Conservation (phyloP, 495 filamentous ascomycete genomes). For the Parathielavia appendiculata region DNA sequence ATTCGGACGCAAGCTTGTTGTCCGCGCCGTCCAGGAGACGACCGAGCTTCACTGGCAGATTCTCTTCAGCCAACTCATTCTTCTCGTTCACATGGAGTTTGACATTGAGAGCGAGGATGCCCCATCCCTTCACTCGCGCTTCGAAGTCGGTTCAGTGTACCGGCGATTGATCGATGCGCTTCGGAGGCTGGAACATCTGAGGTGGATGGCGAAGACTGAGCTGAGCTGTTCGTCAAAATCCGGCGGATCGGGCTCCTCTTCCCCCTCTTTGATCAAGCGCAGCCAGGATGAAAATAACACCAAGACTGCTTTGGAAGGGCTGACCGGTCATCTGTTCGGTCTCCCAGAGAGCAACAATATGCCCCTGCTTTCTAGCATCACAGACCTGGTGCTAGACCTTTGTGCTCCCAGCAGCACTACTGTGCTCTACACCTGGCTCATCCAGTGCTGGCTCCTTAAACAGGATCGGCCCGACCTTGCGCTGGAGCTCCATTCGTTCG, state of each 20-base stretch:
- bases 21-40: conserved; percentile 73
- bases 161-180: conserved; percentile 60
- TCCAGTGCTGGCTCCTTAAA: conserved; percentile 67
- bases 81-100: conserved; percentile 75
- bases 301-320: conserved; percentile 48
- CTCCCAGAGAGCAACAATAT: conserved; percentile 34
- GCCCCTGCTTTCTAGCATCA: conserved; percentile 43
- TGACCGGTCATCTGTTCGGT: conserved; percentile 47
- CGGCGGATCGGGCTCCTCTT: conserved; percentile 31
- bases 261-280: conserved; percentile 30
- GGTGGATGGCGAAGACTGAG: conserved; percentile 68
- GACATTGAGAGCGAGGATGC: conserved; percentile 66
- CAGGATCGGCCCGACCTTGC: conserved; percentile 67
- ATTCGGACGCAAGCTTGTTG: conserved; percentile 66
- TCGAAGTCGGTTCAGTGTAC: conserved; percentile 66
- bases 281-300: conserved; percentile 35
- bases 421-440: conserved; percentile 45
- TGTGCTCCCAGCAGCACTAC: conserved; percentile 49
- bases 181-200: conserved; percentile 68
- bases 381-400: conserved; percentile 51
- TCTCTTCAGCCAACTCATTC: conserved; percentile 73
- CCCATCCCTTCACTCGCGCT: conserved; percentile 49
- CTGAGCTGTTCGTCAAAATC: conserved; percentile 39
- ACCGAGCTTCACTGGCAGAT: conserved; percentile 61
- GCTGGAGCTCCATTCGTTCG: conserved; percentile 66